A percentile compares a stretch with the other conserved stretches of the same genome.
Conservation (phyloP, 192 early-diverging fungal species). For the Glomus cerebriforme region DNA sequence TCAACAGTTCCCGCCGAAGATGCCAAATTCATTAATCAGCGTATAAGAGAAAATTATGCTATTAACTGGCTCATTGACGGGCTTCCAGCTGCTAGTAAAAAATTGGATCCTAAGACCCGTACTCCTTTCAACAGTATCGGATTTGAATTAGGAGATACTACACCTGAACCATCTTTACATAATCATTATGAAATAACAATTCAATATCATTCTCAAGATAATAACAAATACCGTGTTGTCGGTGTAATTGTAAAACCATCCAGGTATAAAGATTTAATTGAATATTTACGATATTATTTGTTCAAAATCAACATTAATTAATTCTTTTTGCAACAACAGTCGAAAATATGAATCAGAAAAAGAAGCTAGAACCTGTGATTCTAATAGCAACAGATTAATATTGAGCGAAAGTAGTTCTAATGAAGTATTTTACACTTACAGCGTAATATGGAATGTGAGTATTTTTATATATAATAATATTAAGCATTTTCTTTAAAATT, state of each 20-base stretch:
- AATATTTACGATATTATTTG: neutral
- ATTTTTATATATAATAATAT: neutral
- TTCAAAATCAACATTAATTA: neutral
- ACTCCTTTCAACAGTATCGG: slow-evolving; percentile 73
- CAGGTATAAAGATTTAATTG: slow-evolving; percentile 44
- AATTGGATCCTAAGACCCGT: slow-evolving; percentile 54
- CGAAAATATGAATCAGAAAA: slow-evolving; percentile 40
- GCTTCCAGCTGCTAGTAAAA: slow-evolving; percentile 75
- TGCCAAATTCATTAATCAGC: slow-evolving; percentile 84
- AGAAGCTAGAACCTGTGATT: neutral
- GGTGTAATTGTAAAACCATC: slow-evolving; percentile 79
- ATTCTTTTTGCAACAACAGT: neutral
- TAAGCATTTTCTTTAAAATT: neutral
- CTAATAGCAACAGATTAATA: slow-evolving; percentile 35
- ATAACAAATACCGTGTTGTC: slow-evolving; percentile 76
- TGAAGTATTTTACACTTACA: slow-evolving; percentile 64
- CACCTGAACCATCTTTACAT: slow-evolving; percentile 54
- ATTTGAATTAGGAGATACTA: slow-evolving; percentile 70
- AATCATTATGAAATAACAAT: slow-evolving; percentile 91
- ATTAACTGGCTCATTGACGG: slow-evolving; percentile 92
- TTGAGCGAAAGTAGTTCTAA: slow-evolving; percentile 51
- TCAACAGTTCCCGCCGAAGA: slow-evolving; percentile 65
- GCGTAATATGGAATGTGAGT: slow-evolving; percentile 60
- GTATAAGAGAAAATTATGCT: slow-evolving; percentile 75
- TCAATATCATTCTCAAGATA: slow-evolving; percentile 73